These are phyloP conservation scores for Stachybotrys chlorohalonatus DNA, from an alignment of 2,329 filamentous ascomycete species.

Conservation along the genomic window DNA sequence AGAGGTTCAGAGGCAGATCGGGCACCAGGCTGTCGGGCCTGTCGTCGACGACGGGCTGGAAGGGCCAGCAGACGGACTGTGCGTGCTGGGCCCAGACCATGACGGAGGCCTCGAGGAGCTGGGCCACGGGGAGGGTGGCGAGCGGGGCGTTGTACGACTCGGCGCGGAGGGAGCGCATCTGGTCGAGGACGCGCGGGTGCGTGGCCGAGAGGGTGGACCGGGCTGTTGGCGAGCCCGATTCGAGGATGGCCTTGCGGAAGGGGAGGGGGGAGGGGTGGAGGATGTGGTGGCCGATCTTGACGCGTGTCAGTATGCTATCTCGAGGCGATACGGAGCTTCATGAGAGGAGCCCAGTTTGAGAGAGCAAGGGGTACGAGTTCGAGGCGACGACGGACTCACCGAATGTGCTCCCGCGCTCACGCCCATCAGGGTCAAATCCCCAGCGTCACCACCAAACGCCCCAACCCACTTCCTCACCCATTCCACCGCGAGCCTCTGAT, in stretches of 20 bases:
- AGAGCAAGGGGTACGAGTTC: too few species aligned
- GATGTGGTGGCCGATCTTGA: constrained; percentile 58
- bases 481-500: constrained; percentile 48
- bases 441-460: constrained; percentile 49
- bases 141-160: constrained; percentile 17
- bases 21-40: constrained; percentile 1
- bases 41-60: constrained; percentile 54
- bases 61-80: constrained; percentile 47
- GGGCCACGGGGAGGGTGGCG: constrained; percentile 34
- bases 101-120: constrained; percentile 38
- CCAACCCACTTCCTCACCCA: constrained; percentile 54
- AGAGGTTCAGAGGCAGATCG: constrained; percentile 46
- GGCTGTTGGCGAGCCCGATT: constrained; percentile 47
- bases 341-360: too few species aligned
- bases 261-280: constrained; percentile 37
- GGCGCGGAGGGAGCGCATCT: constrained; percentile 29
- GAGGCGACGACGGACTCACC: constrained; percentile 20
- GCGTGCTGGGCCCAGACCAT: constrained; percentile 33
- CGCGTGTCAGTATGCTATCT: neutral
- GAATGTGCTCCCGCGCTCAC: constrained; percentile 55
- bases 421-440: constrained; percentile 52
- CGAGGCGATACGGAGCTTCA: neutral
- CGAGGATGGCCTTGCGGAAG: constrained; percentile 45
- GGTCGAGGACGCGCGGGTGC: constrained; percentile 46
- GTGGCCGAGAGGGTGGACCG: constrained; percentile 41